A percentile compares a stretch with the other conserved stretches of the same genome.
These are phyloP conservation scores for Silene uniflora DNA, from an alignment of 148 eudicot genomes.

Conservation along the genomic window DNA sequence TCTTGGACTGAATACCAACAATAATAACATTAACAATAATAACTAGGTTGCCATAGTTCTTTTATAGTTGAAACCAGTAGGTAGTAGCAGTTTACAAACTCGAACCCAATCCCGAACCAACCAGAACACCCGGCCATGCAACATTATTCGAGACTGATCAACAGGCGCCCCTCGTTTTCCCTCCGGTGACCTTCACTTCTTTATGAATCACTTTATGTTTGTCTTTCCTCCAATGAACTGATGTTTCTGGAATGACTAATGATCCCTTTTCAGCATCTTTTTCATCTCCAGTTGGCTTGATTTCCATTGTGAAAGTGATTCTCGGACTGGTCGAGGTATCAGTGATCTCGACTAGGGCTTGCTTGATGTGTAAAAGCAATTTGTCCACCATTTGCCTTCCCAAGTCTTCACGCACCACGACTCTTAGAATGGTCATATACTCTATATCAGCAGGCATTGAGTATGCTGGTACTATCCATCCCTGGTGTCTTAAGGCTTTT, in stretches of 20 bases:
- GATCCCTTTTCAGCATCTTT: conserved; percentile 22
- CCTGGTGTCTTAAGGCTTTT: conserved; percentile 28
- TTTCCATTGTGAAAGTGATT: conserved; percentile 38
- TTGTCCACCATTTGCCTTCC: conserved; percentile 40
- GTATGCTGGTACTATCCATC: conserved; percentile 45
- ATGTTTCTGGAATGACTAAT: conserved; percentile 34
- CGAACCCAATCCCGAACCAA: too few relatives aligned
- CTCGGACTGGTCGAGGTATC: conserved; percentile 19
- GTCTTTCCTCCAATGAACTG: conserved; percentile 37
- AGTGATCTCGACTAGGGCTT: conserved; percentile 23
- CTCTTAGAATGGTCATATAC: conserved; percentile 33
- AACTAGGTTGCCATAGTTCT: too few relatives aligned
- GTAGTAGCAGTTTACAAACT: too few relatives aligned
- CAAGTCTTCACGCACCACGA: conserved; percentile 35
- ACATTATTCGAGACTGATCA: not conserved
- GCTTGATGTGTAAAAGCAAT: conserved; percentile 35
- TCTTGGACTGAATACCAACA: too few relatives aligned
- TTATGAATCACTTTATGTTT: conserved; percentile 26
- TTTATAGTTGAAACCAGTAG: too few relatives aligned
- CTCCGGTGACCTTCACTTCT: conserved; percentile 36
- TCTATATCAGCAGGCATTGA: conserved; percentile 41
- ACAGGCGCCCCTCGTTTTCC: conserved; percentile 42
- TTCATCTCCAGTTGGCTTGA: conserved; percentile 32
- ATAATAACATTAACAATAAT: too few relatives aligned
- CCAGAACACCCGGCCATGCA: too few relatives aligned